phyloP scores from a whole-genome alignment of 1,139 yeast genomes.

The Debaryomyces robertsiae region DNA sequence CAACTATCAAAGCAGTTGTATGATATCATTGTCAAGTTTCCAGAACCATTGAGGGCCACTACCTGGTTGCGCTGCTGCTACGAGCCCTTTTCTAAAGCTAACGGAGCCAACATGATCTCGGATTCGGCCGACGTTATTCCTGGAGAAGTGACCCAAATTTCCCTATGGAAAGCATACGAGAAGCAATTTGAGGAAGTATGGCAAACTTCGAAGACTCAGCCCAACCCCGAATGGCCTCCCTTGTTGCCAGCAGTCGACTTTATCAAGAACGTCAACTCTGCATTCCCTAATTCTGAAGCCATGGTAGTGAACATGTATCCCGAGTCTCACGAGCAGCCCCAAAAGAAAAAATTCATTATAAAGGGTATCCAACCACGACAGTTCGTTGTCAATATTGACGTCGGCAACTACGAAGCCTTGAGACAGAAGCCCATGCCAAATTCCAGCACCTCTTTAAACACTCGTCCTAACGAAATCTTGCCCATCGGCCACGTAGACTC shows the following conservation, averaged over 20 bases:
- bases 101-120: constrained; percentile 25
- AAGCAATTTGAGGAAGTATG: constrained; percentile 63
- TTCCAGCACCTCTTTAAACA: constrained; percentile 16
- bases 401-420: constrained; percentile 50
- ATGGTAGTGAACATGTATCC: constrained; percentile 69
- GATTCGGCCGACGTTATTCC: constrained; percentile 28
- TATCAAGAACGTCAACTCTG: constrained; percentile 88
- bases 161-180: constrained; percentile 95
- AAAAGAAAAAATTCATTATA: constrained; percentile 76
- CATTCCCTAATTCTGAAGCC: constrained; percentile 90
- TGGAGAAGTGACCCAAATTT: constrained; percentile 93
- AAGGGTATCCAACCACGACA: constrained; percentile 72
- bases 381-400: constrained; percentile 45
- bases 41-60: constrained; percentile 91
- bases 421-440: constrained; percentile 24
- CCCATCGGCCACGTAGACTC: constrained; percentile 44
- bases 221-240: constrained; percentile 51
- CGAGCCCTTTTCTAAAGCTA: constrained; percentile 51
- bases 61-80: constrained; percentile 94
- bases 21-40: constrained; percentile 59
- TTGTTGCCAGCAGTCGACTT: constrained; percentile 94
- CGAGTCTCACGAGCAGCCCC: constrained; percentile 49
- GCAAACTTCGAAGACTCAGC: constrained; percentile 37
- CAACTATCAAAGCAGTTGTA: constrained; percentile 59
- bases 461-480: constrained; percentile 20